A percentile compares a stretch with the other conserved stretches of the same genome.
These are phyloP conservation scores for Ophiobolus disseminans DNA, from an alignment of 2,329 filamentous ascomycete genomes.

Conservation along the genomic window DNA sequence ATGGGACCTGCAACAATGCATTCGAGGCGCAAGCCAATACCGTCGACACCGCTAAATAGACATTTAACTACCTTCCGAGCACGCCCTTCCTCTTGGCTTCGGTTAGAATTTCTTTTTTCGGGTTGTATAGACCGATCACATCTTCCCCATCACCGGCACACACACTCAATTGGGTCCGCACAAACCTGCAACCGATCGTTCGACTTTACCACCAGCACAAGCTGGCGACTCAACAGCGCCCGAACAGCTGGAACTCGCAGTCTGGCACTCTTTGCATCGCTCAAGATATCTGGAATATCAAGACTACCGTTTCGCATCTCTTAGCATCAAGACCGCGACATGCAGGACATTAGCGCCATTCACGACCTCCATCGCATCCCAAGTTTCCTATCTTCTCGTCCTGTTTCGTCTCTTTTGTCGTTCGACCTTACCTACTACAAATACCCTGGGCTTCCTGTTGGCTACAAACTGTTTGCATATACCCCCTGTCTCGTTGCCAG, in stretches of 20 bases:
- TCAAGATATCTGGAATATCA: conserved; percentile 20
- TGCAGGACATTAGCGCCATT: conserved; percentile 9
- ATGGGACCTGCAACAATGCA: no score
- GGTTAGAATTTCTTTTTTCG: not conserved
- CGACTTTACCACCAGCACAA: no score
- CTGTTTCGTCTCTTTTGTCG: not conserved
- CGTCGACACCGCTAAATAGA: no score
- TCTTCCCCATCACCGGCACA: not conserved
- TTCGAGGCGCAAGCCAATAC: no score
- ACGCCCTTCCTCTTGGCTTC: not conserved
- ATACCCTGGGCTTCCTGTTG: not conserved
- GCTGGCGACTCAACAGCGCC: no score
- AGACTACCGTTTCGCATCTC: conserved; percentile 7
- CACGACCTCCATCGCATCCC: not conserved
- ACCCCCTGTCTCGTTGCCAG: conserved; percentile 23
- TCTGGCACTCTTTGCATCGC: not conserved
- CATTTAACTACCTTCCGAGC: no score
- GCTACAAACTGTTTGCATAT: conserved; percentile 29
- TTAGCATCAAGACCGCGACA: conserved; percentile 12
- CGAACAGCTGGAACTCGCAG: not conserved
- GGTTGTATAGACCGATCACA: not conserved
- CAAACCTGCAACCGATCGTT: no score
- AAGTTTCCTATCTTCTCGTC: not conserved
- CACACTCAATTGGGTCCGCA: no score
- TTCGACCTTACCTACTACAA: not conserved